phyloP scores from a whole-genome alignment of 2,329 filamentous ascomycete species.

The Ceratocystis cacaofunesta region DNA sequence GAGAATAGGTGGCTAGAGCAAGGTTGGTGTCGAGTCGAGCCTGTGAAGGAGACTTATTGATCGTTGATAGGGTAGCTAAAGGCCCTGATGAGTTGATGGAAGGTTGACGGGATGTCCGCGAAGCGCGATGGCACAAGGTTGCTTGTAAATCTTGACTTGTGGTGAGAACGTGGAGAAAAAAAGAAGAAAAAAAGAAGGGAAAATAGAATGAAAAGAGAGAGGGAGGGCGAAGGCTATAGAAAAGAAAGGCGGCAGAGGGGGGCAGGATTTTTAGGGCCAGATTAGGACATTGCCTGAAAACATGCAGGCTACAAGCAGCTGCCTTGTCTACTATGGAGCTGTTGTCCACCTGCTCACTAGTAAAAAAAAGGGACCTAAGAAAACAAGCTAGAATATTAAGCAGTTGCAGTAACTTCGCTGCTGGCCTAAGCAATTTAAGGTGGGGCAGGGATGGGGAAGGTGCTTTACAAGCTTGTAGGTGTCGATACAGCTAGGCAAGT shows the following conservation, averaged over 20 bases:
- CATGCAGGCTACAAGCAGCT: not conserved
- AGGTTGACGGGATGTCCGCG: constrained; percentile 28
- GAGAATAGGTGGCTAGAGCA: constrained; percentile 15
- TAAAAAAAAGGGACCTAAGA: constrained; percentile 2
- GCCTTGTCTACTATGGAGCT: not conserved
- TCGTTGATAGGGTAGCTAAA: constrained; percentile 61
- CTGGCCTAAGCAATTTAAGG: not conserved
- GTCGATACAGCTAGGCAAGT: not conserved
- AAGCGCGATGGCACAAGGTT: constrained; percentile 19
- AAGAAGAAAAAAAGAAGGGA: constrained; percentile 13
- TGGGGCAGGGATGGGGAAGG: not conserved
- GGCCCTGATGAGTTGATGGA: constrained; percentile 56
- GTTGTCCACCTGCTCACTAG: not conserved
- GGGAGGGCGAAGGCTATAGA: constrained; percentile 18
- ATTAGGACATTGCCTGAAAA: constrained; percentile 2
- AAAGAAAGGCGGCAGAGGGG: not conserved
- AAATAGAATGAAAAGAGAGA: constrained; percentile 21
- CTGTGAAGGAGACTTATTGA: constrained; percentile 16
- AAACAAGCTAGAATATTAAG: constrained; percentile 1
- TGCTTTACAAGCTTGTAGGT: not conserved
- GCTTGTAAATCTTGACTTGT: constrained; percentile 25
- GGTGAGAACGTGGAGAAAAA: constrained; percentile 26
- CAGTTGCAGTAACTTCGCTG: not conserved
- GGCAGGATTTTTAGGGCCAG: constrained; percentile 4
- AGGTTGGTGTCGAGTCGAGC: constrained; percentile 15